Evolutionary conservation across 805 yeast species (phyloP).

Genomic region (Wickerhamiella hasegawae): DNA sequence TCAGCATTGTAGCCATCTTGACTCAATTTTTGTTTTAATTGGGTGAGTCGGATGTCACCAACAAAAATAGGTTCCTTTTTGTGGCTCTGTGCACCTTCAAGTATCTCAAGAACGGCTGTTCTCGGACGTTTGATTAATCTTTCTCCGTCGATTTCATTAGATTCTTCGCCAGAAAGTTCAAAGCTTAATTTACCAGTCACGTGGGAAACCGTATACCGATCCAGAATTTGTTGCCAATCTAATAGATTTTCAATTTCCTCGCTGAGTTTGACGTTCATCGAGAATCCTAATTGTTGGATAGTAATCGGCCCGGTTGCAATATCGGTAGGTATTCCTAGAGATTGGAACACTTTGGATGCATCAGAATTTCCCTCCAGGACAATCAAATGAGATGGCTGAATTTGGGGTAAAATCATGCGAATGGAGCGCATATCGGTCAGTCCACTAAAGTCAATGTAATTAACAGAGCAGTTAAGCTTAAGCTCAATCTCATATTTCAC

Average conservation of each 20-base stretch:
- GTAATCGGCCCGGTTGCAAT: no score
- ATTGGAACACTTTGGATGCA: no score
- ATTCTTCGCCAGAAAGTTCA: background rate
- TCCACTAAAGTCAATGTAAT: conserved; percentile 71
- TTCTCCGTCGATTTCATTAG: background rate
- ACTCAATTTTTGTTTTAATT: conserved; percentile 48
- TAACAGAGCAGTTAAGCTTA: conserved; percentile 49
- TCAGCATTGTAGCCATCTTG: conserved; percentile 57
- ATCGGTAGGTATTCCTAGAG: no score
- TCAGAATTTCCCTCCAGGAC: conserved; percentile 27
- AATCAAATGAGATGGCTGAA: conserved; percentile 64
- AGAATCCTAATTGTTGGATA: no score
- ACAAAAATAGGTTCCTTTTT: conserved; percentile 39
- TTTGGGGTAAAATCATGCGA: conserved; percentile 54
- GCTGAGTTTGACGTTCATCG: conserved; percentile 37
- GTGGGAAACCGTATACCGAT: conserved; percentile 70
- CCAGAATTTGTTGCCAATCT: conserved; percentile 73
- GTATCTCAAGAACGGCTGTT: background rate
- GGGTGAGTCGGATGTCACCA: conserved; percentile 79
- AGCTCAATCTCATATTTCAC: conserved; percentile 23
- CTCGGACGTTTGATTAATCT: background rate
- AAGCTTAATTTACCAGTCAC: conserved; percentile 41
- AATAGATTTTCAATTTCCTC: conserved; percentile 42
- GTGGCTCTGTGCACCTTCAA: no score
- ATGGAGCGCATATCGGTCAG: conserved; percentile 72